Conservation (phyloP, 2,329 filamentous ascomycete species). For the Drechslerella stenobrocha region DNA sequence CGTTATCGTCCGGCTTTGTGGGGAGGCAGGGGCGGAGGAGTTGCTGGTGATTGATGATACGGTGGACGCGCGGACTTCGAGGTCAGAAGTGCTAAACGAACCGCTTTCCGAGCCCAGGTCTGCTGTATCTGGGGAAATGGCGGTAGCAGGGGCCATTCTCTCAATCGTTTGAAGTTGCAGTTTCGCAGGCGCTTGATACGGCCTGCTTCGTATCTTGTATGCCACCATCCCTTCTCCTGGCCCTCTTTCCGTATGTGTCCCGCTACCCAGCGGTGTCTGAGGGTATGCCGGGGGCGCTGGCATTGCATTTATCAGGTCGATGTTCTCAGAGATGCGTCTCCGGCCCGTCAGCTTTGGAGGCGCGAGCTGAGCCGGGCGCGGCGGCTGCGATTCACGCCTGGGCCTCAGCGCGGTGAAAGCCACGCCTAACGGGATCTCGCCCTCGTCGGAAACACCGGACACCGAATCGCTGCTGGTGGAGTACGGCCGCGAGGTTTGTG, state of each 20-base stretch:
- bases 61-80: conserved; percentile 20
- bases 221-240: too few relatives aligned
- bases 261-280: too few relatives aligned
- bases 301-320: conserved; percentile 22
- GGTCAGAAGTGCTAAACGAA: conserved; percentile 25
- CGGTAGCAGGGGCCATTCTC: conserved; percentile 24
- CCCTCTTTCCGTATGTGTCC: too few relatives aligned
- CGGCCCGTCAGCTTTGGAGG: conserved; percentile 25
- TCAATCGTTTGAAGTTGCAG: conserved; percentile 10
- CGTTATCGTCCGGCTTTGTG: conserved; percentile 23
- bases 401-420: conserved; percentile 39
- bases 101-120: conserved; percentile 19
- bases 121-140: conserved; percentile 21
- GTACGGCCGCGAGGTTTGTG: conserved; percentile 20
- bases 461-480: conserved; percentile 23
- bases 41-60: conserved; percentile 36
- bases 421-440: conserved; percentile 27
- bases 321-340: conserved; percentile 36
- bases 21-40: conserved; percentile 27
- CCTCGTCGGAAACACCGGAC: conserved; percentile 34
- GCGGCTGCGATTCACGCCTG: conserved; percentile 24
- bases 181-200: conserved; percentile 6
- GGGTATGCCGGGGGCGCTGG: conserved; percentile 22
- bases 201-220: background rate
- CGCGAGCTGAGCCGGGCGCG: conserved; percentile 28